phyloP scores from a whole-genome alignment of 371 early-diverging fungal genomes.

The Syncephalastrum racemosum region DNA sequence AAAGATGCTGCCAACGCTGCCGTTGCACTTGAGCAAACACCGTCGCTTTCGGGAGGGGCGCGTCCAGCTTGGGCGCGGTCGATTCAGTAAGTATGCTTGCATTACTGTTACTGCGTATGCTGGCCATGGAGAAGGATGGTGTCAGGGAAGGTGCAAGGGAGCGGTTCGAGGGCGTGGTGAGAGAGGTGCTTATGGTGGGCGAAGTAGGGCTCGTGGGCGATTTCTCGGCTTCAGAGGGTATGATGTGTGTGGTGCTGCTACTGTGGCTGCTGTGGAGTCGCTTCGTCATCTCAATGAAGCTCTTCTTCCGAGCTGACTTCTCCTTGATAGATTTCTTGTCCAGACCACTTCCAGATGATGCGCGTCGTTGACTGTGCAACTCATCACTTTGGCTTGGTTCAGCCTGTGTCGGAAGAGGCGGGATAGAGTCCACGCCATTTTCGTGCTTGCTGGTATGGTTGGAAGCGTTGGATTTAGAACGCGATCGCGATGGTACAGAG shows the following conservation, averaged over 20 bases:
- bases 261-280: conserved; percentile 5
- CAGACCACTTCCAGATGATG: no score
- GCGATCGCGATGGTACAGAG: no score
- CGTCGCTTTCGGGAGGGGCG: not conserved
- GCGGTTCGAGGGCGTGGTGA: not conserved
- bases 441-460: no score
- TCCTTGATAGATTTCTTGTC: no score
- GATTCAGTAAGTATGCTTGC: not conserved
- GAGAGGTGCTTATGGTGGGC: no score
- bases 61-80: not conserved
- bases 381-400: no score
- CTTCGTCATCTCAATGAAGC: conserved; percentile 7
- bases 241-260: not conserved
- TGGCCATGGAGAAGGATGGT: conserved; percentile 5
- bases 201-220: no score
- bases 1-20: conserved; percentile 24
- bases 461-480: no score
- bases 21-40: conserved; percentile 17
- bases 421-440: no score
- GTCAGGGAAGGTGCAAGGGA: not conserved
- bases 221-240: no score
- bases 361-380: no score
- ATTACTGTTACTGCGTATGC: conserved; percentile 7
- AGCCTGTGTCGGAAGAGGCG: no score
- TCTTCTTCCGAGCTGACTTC: conserved; percentile 10